Conservation (phyloP, 2,329 filamentous ascomycete species). For the Cadophora gregata region DNA sequence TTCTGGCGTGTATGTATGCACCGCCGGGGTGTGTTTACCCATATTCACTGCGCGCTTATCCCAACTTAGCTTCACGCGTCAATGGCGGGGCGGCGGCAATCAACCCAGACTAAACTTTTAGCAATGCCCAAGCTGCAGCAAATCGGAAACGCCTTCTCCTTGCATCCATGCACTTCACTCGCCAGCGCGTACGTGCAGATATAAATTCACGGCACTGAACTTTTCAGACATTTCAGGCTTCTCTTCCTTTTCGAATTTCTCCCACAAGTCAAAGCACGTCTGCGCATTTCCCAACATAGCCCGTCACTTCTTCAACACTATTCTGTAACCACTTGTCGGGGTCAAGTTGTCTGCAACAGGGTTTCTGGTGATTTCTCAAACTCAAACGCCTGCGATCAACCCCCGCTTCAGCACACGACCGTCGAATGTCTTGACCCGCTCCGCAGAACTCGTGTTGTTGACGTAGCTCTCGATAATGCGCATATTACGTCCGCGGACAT, state of each 20-base stretch:
- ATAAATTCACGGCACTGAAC: conserved; percentile 9
- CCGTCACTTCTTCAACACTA: neutral
- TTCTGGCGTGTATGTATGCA: conserved; percentile 3
- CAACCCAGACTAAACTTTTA: neutral
- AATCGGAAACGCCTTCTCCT: neutral
- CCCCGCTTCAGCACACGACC: neutral
- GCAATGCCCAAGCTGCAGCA: neutral
- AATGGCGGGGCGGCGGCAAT: neutral
- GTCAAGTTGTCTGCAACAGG: neutral
- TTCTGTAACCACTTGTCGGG: neutral
- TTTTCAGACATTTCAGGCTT: no score
- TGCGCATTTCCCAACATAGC: neutral
- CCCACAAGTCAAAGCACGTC: neutral
- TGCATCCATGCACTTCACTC: neutral
- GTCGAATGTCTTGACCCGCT: neutral
- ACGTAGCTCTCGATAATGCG: conserved; percentile 8
- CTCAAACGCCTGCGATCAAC: neutral
- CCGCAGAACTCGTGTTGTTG: neutral
- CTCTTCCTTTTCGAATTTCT: neutral
- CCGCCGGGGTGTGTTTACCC: neutral
- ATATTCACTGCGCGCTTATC: neutral
- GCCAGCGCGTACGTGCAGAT: conserved; percentile 2
- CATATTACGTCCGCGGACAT: neutral
- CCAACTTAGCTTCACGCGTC: neutral
- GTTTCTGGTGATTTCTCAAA: neutral